Evolutionary conservation across 1,139 yeast species (phyloP).

Genomic region (Groenewaldozyma sp.): DNA sequence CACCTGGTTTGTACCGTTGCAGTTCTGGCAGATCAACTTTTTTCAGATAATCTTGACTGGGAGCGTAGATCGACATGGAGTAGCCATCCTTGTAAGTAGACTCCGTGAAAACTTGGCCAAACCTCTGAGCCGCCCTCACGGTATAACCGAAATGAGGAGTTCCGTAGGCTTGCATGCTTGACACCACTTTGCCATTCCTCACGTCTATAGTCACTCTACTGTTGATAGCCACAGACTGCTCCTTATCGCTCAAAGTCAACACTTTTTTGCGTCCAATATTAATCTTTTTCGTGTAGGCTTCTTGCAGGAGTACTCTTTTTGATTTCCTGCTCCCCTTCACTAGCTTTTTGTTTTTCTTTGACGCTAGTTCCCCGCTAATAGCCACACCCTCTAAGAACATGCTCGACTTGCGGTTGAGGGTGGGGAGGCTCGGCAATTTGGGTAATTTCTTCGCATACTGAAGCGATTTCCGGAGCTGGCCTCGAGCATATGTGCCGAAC

Average conservation of each 20-base stretch:
- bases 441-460: slow-evolving; percentile 64
- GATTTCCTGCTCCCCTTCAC: slow-evolving; percentile 21
- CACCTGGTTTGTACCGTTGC: slow-evolving; percentile 9
- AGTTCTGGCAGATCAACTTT: slow-evolving; percentile 9
- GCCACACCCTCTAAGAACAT: slow-evolving; percentile 59
- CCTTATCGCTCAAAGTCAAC: slow-evolving; percentile 40
- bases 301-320: slow-evolving; percentile 21
- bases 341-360: slow-evolving; percentile 29
- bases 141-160: slow-evolving; percentile 52
- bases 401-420: slow-evolving; percentile 42
- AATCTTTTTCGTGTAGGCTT: slow-evolving; percentile 51
- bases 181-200: slow-evolving; percentile 51
- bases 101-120: slow-evolving; percentile 63
- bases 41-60: slow-evolving; percentile 45
- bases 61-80: slow-evolving; percentile 52
- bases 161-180: slow-evolving; percentile 59
- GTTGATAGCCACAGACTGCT: slow-evolving; percentile 62
- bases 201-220: slow-evolving; percentile 76
- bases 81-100: slow-evolving; percentile 62
- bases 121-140: slow-evolving; percentile 55
- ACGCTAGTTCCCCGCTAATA: slow-evolving; percentile 31
- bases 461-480: slow-evolving; percentile 37
- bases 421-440: slow-evolving; percentile 62
- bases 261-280: slow-evolving; percentile 59
- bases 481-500: slow-evolving; percentile 41